A percentile compares a stretch with the other conserved stretches of the same genome.
phyloP scores from a whole-genome alignment of 2,329 filamentous ascomycete genomes.

The Allantophomopsis cytisporea region DNA sequence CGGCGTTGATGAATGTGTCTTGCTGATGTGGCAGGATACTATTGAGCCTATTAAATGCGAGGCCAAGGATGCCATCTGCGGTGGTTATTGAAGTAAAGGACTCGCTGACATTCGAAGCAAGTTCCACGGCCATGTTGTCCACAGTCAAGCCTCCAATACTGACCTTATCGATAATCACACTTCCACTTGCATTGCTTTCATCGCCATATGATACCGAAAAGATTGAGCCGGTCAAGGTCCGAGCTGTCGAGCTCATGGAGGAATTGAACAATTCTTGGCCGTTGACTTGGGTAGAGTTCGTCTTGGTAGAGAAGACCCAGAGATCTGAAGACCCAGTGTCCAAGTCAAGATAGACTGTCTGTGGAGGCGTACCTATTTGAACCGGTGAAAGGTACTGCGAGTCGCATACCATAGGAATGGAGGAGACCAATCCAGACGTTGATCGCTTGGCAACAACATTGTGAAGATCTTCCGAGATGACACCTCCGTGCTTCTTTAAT shows the following conservation, averaged over 20 bases:
- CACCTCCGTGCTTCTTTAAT: no score
- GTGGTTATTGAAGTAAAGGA: slow-evolving; percentile 13
- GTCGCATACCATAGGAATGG: slow-evolving; percentile 2
- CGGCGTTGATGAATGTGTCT: slow-evolving; percentile 8
- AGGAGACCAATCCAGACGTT: background rate
- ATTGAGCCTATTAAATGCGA: slow-evolving; percentile 23
- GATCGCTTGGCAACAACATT: no score
- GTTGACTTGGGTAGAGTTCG: slow-evolving; percentile 7
- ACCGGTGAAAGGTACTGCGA: slow-evolving; percentile 6
- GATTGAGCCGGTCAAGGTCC: slow-evolving; percentile 5
- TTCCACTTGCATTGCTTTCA: slow-evolving; percentile 14
- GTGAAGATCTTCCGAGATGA: no score
- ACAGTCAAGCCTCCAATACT: slow-evolving; percentile 8
- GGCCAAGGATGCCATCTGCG: slow-evolving; percentile 45
- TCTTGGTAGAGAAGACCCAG: slow-evolving; percentile 13
- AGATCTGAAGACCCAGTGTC: slow-evolving; percentile 10
- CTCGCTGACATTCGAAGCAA: slow-evolving; percentile 7
- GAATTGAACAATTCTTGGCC: slow-evolving; percentile 10
- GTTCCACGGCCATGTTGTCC: slow-evolving; percentile 8
- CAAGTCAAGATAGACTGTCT: slow-evolving; percentile 6
- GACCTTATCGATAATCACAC: slow-evolving; percentile 8
- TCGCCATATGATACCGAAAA: slow-evolving; percentile 15
- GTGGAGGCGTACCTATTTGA: slow-evolving; percentile 7
- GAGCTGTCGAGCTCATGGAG: slow-evolving; percentile 4
- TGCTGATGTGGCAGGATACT: slow-evolving; percentile 3